Evolutionary conservation across 495 filamentous ascomycete genomes (phyloP).

Genomic region (Xylaria palmicola): DNA sequence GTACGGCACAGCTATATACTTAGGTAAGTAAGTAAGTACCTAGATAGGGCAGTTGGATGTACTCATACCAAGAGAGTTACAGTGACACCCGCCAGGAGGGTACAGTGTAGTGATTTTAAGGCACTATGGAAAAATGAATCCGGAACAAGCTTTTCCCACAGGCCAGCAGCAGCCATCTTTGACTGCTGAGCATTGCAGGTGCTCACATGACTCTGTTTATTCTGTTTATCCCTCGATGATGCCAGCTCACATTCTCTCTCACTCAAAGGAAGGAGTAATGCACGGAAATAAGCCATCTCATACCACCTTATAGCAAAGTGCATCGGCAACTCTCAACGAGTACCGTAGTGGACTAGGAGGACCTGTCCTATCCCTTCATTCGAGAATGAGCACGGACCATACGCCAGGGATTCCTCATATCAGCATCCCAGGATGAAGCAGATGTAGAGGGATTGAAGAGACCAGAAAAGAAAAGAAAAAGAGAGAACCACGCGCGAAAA

Average conservation of each 20-base stretch:
- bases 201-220: no score
- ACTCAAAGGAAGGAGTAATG: background rate
- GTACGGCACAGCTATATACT: no score
- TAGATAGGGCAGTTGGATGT: no score
- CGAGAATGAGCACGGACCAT: conserved; percentile 13
- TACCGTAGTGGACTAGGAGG: no score
- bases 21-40: no score
- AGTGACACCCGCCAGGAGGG: no score
- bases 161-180: no score
- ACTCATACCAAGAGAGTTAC: no score
- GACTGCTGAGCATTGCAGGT: no score
- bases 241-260: background rate
- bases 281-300: background rate
- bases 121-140: no score
- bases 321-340: background rate
- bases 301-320: background rate
- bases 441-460: background rate
- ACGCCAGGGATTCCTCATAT: conserved; percentile 7
- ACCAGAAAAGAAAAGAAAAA: background rate
- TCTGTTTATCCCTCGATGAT: background rate
- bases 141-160: no score
- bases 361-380: background rate
- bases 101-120: no score
- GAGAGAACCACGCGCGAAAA: background rate
- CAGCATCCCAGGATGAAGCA: conserved; percentile 15